Conservation (phyloP, 139 green algal genomes). For the Chlorella vulgaris region DNA sequence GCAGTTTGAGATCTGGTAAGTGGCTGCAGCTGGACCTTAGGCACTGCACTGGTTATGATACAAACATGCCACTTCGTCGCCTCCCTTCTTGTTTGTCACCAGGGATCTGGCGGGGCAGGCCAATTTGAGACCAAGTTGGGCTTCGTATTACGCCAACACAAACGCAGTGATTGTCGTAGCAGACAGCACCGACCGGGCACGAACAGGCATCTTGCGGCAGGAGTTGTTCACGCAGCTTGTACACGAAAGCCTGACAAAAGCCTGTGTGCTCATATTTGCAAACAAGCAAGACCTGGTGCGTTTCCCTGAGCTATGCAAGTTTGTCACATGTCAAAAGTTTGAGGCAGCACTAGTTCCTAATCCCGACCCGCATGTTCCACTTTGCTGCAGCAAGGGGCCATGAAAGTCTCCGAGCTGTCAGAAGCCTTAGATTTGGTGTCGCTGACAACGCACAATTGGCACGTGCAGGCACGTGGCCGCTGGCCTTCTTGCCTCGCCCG, state of each 20-base stretch:
- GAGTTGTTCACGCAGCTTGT: constrained; percentile 76
- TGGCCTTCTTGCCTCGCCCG: not conserved
- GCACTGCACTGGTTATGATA: not conserved
- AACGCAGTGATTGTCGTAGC: constrained; percentile 86
- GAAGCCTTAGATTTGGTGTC: constrained; percentile 59
- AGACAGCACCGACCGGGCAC: constrained; percentile 84
- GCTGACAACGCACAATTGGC: constrained; percentile 48
- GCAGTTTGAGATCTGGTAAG: constrained; percentile 8
- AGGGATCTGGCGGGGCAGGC: constrained; percentile 87
- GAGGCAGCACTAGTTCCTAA: too few species aligned
- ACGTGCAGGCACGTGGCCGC: constrained; percentile 60
- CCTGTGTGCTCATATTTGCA: constrained; percentile 81
- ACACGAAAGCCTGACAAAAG: constrained; percentile 70
- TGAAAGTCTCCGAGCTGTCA: constrained; percentile 77
- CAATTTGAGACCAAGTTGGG: constrained; percentile 85
- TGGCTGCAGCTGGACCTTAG: not conserved
- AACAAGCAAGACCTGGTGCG: constrained; percentile 82
- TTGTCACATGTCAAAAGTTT: not conserved
- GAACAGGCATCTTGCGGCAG: constrained; percentile 75
- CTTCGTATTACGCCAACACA: constrained; percentile 84
- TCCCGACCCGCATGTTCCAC: not conserved
- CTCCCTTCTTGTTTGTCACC: constrained; percentile 57
- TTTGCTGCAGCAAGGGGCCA: constrained; percentile 56
- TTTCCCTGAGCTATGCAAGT: too few species aligned
- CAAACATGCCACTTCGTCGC: not conserved